These are phyloP conservation scores for Suillus clintonianus DNA, from an alignment of 768 basidiomycete genomes.

Conservation along the genomic window DNA sequence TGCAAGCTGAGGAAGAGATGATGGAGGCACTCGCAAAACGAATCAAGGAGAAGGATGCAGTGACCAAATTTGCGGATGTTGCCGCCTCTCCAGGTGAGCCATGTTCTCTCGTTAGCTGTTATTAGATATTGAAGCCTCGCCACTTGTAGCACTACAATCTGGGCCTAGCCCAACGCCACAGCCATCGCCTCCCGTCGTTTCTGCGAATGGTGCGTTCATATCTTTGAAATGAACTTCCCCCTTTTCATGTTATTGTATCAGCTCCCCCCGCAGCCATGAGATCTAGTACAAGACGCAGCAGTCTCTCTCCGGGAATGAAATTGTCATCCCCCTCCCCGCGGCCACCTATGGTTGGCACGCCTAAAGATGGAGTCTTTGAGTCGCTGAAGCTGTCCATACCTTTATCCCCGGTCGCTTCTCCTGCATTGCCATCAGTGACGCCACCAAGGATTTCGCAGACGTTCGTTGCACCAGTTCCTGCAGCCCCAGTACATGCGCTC, in stretches of 20 bases:
- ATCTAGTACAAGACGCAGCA: background rate
- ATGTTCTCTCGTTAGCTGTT: background rate
- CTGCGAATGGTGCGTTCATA: background rate
- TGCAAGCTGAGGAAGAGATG: slow-evolving; percentile 22
- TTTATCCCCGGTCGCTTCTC: background rate
- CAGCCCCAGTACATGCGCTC: slow-evolving; percentile 26
- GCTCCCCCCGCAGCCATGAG: background rate
- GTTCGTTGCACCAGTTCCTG: slow-evolving; percentile 14
- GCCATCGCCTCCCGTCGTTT: background rate
- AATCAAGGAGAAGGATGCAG: slow-evolving; percentile 13
- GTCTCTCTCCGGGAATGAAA: slow-evolving; percentile 1
- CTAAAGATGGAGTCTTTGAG: background rate
- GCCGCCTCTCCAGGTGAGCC: background rate
- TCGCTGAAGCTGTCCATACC: background rate
- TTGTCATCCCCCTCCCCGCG: background rate
- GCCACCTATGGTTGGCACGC: background rate
- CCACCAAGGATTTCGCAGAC: slow-evolving; percentile 2
- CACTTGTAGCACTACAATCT: background rate
- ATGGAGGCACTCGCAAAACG: slow-evolving; percentile 18
- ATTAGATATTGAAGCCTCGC: background rate
- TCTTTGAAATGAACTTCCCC: background rate
- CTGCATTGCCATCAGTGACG: background rate
- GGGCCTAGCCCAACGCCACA: background rate
- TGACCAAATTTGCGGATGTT: background rate
- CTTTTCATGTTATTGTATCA: background rate